A percentile compares a stretch with the other conserved stretches of the same genome.
These are phyloP conservation scores for Chlamydomonas reinhardtii DNA, from an alignment of 163 green algal genomes.

Conservation along the genomic window DNA sequence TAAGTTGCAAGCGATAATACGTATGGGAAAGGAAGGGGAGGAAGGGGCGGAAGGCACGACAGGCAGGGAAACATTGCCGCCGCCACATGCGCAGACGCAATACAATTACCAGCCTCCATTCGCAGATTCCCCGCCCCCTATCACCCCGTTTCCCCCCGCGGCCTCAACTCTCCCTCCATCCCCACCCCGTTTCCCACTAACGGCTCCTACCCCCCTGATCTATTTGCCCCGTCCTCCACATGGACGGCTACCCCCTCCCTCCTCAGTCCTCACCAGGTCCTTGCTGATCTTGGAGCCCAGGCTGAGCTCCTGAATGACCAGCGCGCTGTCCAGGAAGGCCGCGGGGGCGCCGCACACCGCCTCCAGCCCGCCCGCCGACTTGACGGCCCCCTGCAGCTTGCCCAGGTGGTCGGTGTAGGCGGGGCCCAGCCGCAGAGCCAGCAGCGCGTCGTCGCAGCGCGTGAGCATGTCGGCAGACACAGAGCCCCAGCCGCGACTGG, in stretches of 20 bases:
- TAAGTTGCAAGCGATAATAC: no score
- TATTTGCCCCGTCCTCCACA: no score
- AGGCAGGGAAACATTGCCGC: no score
- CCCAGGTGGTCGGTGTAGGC: slow-evolving; percentile 32
- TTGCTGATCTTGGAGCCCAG: slow-evolving; percentile 38
- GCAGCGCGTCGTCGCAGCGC: slow-evolving; percentile 26
- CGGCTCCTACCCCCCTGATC: background rate
- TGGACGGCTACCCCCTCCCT: no score
- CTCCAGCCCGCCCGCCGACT: slow-evolving; percentile 22
- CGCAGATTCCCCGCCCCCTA: no score
- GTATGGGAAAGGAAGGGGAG: no score
- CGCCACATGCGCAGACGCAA: no score
- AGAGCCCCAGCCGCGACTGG: background rate
- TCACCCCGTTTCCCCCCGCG: no score
- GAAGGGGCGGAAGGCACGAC: no score
- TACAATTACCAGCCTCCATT: no score
- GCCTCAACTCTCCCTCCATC: no score
- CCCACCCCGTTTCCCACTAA: no score
- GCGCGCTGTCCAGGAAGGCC: slow-evolving; percentile 31
- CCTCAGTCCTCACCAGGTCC: slow-evolving; percentile 15
- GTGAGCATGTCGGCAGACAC: background rate
- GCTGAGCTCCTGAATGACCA: slow-evolving; percentile 49
- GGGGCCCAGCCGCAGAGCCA: slow-evolving; percentile 33
- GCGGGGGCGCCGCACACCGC: slow-evolving; percentile 10
- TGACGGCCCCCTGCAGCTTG: slow-evolving; percentile 34